Base-by-base conservation (phyloP, 2,329 filamentous ascomycete species). In the Trichoderma hamatum region DNA sequence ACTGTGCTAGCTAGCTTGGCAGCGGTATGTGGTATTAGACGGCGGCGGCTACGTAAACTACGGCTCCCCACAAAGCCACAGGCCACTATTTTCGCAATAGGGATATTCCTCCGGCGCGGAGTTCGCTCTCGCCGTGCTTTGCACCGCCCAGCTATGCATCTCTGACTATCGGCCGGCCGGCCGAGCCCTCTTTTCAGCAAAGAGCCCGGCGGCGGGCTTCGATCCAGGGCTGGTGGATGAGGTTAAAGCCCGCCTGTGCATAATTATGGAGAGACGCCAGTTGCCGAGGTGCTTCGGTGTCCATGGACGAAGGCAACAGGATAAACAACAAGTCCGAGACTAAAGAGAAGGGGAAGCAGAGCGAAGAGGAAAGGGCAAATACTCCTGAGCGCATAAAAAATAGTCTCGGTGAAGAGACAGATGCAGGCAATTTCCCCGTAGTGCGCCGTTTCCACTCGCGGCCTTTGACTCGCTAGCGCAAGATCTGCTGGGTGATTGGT, bases 21-120 rank as follows among this genome's bases (percentile, higher is more conserved):
- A n/a, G n/a, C n/a, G n/a, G n/a, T 30, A 30, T 30, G 30, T 39
- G 34, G 13, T 39, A 5, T 43, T 2, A 19, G 14, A 43, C 16
- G 14, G 46, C 9, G 26, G 24, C 43, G 16, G 28, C n/a, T 30
- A 14, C 43, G 39, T 34, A 51, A 21, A 30, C 54, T 10, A n/a
- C 64, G 51, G 43, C 54, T 61, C 65, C 46, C 65, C 56, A 39
- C 43, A 68, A 51, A 61, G 55, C 55, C 65, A 60, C 55, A 28
- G 34, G 43, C 63, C 52, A n/a, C 56, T 56, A 68, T 54, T 21
- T 21, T 68, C 65, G 65, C 65, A 67, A 68, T 68, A 24, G 43
- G 65, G 65, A 60, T 68, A 68, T 68, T 60, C 56, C 65, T 68
- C 65, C 65, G 65, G 55, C 60, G 56, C 65, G 56, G 56, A 68